A percentile compares a stretch with the other conserved stretches of the same genome.
Evolutionary conservation across 1,284 basidiomycete species (phyloP).

Genomic region (Sporisorium graminicola): DNA sequence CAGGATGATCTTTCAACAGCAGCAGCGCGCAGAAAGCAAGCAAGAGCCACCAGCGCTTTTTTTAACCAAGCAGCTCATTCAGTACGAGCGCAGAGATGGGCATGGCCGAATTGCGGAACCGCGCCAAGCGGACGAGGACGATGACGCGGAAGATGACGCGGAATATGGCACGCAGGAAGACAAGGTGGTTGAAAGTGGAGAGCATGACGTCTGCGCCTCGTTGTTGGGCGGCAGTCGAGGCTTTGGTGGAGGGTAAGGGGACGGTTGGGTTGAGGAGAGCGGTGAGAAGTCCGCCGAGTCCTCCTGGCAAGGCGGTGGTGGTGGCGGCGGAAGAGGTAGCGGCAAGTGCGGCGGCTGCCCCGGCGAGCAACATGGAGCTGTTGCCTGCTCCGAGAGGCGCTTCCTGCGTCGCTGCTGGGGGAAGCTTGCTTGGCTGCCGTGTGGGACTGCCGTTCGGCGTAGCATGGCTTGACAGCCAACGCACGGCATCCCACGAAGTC

Average conservation of each 20-base stretch:
- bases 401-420: not conserved
- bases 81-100: conserved; percentile 34
- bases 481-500: conserved; percentile 26
- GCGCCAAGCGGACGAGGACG: conserved; percentile 23
- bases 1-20: conserved; percentile 4
- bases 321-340: conserved; percentile 7
- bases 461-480: conserved; percentile 18
- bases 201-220: conserved; percentile 3
- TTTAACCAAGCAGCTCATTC: conserved; percentile 33
- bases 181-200: conserved; percentile 14
- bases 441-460: conserved; percentile 5
- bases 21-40: too few species aligned
- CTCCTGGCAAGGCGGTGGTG: not conserved
- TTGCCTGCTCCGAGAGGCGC: not conserved
- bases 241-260: not conserved
- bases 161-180: conserved; percentile 35
- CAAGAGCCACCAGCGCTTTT: conserved; percentile 2
- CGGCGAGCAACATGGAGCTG: conserved; percentile 13
- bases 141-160: conserved; percentile 41
- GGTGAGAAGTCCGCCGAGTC: conserved; percentile 16
- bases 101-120: conserved; percentile 25
- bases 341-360: conserved; percentile 20
- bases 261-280: conserved; percentile 15
- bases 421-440: not conserved
- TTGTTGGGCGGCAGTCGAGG: not conserved